These are phyloP conservation scores for Erigeron philadelphicus DNA, from an alignment of 140 eudicot species.

Conservation along the genomic window DNA sequence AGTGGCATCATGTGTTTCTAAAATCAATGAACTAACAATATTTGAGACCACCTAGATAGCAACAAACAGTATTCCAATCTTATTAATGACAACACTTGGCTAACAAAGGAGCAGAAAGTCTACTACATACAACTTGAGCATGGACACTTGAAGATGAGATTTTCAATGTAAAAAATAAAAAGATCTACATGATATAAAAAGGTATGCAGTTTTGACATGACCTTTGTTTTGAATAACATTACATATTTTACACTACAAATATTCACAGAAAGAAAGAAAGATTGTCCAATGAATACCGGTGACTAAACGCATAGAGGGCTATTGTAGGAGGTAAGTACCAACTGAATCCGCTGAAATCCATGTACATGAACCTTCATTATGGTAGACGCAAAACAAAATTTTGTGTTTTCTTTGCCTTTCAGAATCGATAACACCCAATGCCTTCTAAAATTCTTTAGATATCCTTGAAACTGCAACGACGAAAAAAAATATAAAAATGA, in stretches of 20 bases:
- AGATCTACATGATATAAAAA: slow-evolving; percentile 13
- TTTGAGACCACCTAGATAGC: neutral
- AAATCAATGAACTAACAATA: no score
- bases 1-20: no score
- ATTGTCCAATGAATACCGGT: slow-evolving; percentile 5
- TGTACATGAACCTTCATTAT: neutral
- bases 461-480: slow-evolving; percentile 14
- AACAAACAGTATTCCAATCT: neutral
- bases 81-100: slow-evolving; percentile 13
- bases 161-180: neutral
- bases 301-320: neutral
- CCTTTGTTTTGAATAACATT: neutral
- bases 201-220: slow-evolving; percentile 8
- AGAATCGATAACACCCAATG: neutral
- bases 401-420: slow-evolving; percentile 16
- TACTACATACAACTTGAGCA: slow-evolving; percentile 7
- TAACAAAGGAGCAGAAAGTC: slow-evolving; percentile 9
- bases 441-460: neutral
- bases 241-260: slow-evolving; percentile 17
- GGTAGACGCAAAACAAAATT: slow-evolving; percentile 21
- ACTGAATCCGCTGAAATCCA: slow-evolving; percentile 7
- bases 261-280: slow-evolving; percentile 21
- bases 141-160: slow-evolving; percentile 10
- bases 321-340: slow-evolving; percentile 5
- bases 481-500: neutral